phyloP scores from a whole-genome alignment of 495 filamentous ascomycete genomes.

The Apodospora peruviana region DNA sequence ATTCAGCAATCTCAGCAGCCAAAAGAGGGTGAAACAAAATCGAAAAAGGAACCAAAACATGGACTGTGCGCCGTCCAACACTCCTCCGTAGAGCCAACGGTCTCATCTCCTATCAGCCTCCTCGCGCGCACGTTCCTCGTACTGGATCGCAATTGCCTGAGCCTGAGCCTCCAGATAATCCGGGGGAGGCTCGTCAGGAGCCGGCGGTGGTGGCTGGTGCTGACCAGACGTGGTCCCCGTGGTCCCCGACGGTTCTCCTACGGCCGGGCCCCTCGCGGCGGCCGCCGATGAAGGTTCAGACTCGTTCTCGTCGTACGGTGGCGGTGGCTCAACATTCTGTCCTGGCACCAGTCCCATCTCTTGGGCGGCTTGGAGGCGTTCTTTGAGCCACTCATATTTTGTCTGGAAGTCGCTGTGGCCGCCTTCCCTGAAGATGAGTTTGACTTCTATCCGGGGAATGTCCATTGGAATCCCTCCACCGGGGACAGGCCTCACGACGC shows the following conservation, averaged over 20 bases:
- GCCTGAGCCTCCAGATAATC: constrained; percentile 89
- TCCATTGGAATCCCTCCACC: constrained; percentile 82
- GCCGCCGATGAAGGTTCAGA: constrained; percentile 20
- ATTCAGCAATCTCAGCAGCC: background rate
- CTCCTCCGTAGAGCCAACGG: background rate
- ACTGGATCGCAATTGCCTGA: constrained; percentile 55
- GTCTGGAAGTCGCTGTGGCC: constrained; percentile 88
- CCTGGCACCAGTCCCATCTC: constrained; percentile 55
- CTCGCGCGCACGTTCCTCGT: constrained; percentile 42
- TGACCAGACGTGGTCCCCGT: constrained; percentile 6
- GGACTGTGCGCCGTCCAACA: background rate
- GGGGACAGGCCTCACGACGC: constrained; percentile 68
- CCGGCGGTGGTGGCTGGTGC: constrained; percentile 28
- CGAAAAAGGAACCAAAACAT: background rate
- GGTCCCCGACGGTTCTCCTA: background rate
- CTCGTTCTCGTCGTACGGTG: constrained; percentile 60
- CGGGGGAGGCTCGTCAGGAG: constrained; percentile 78
- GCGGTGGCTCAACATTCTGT: constrained; percentile 68
- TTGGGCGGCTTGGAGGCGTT: constrained; percentile 70
- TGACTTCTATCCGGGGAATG: constrained; percentile 66
- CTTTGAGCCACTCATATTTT: constrained; percentile 78
- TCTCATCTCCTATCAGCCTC: constrained; percentile 34
- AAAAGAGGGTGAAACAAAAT: background rate
- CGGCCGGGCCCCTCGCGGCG: constrained; percentile 1
- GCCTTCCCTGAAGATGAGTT: constrained; percentile 88